Base-by-base conservation (phyloP, 1,139 yeast genomes). In the Hansenula lynferdii region DNA sequence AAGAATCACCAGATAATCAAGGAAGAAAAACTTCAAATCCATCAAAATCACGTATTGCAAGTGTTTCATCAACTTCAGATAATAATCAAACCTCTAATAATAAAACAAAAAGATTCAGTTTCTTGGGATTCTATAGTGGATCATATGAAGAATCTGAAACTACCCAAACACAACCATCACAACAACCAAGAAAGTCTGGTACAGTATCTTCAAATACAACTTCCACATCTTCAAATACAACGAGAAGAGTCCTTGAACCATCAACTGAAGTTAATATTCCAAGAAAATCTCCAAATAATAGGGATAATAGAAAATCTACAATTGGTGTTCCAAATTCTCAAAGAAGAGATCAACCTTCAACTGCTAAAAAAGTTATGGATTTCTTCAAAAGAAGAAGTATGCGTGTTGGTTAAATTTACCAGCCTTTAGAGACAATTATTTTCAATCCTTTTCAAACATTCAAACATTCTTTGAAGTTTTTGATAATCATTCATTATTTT, bases 341-440 rank as follows among this genome's bases (percentile, higher is more conserved):
- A 23, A 52, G 39, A 49, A 75, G 71, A 47, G 83, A 77, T n/a
- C n/a, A n/a, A 49, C 78, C 80, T 25, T 80, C 89, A 39, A 83
- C 90, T 3, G 86, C 90, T 12, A 76, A 80, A 53, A 80, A 79
- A 52, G 90, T 84, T 20, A 78, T 84, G 77, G 90, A 84, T 58
- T 84, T 84, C 57, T 83, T 84, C 65, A 83, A 82, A 58, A 74
- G 92, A 60, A 76, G 87, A 63, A 83, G 90, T 58, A 75, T 64
- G 61, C 59, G 67, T 20, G 45, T 48, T 39, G 43, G 43, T 38
- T 41, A 34, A 37, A 24, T 23, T 15, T n/a, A n/a, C n/a, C n/a
- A n/a, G n/a, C n/a, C n/a, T n/a, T n/a, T n/a, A n/a, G 24, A 19
- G n/a, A n/a, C n/a, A n/a, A n/a, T n/a, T n/a, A n/a, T n/a, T n/a